Conservation (phyloP, 345 rosid species). For the Noccaea caerulescens region DNA sequence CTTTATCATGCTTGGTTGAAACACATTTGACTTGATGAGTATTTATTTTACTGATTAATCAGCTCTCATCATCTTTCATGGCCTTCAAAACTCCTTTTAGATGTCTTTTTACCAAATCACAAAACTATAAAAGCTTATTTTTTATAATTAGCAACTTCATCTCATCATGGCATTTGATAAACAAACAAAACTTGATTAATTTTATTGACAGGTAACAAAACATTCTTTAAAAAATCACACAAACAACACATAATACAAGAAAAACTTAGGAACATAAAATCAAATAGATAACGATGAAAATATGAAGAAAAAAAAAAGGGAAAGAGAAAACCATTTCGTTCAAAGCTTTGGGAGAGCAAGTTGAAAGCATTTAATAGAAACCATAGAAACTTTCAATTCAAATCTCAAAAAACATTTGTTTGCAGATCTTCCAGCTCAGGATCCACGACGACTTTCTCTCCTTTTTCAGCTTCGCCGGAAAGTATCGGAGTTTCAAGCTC, state of each 20-base stretch:
- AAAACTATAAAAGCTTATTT: background rate
- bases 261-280: background rate
- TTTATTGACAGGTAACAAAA: slow-evolving; percentile 16
- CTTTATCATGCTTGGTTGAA: background rate
- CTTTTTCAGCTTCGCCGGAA: slow-evolving; percentile 50
- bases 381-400: slow-evolving; percentile 2
- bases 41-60: background rate
- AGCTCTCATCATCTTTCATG: background rate
- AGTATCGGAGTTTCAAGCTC: slow-evolving; percentile 70
- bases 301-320: background rate
- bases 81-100: background rate
- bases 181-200: slow-evolving; percentile 13
- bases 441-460: slow-evolving; percentile 49
- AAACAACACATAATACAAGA: slow-evolving; percentile 13
- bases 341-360: slow-evolving; percentile 17
- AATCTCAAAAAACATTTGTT: slow-evolving; percentile 68
- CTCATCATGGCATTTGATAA: background rate
- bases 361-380: slow-evolving; percentile 5
- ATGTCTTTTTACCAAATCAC: background rate
- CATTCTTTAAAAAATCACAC: slow-evolving; percentile 8
- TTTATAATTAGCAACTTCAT: background rate
- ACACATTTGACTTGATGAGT: background rate
- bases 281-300: background rate
- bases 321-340: background rate
- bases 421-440: slow-evolving; percentile 74